Conservation (phyloP, 1,139 yeast species). For the Kodamaea suecica region DNA sequence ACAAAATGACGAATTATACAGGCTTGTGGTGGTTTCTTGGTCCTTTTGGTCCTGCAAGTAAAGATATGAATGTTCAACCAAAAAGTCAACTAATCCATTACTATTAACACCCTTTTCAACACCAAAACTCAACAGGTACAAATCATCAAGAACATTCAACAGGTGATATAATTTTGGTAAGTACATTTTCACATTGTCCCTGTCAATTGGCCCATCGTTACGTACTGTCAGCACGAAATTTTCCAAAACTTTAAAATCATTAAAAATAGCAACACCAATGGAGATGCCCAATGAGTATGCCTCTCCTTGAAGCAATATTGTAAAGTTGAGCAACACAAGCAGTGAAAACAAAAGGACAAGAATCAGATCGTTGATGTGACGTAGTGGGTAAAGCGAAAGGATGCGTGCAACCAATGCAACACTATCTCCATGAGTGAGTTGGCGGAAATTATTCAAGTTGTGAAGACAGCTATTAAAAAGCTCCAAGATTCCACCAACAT, state of each 20-base stretch:
- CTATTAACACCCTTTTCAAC: conserved; percentile 38
- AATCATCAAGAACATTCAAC: conserved; percentile 50
- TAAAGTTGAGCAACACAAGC: conserved; percentile 52
- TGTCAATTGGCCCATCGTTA: conserved; percentile 14
- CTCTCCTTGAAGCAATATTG: conserved; percentile 56
- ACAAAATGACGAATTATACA: too few species aligned
- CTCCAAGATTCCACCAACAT: conserved; percentile 41
- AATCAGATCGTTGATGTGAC: conserved; percentile 27
- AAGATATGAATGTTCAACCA: conserved; percentile 16
- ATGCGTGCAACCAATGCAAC: conserved; percentile 40
- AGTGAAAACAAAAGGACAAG: conserved; percentile 43
- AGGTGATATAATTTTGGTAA: conserved; percentile 51
- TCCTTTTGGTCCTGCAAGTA: conserved; percentile 2
- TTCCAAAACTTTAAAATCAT: conserved; percentile 54
- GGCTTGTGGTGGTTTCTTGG: too few species aligned
- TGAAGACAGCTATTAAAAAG: conserved; percentile 52
- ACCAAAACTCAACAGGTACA: conserved; percentile 59
- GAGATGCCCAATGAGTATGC: conserved; percentile 55
- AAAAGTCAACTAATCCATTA: conserved; percentile 16
- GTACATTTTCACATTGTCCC: conserved; percentile 39
- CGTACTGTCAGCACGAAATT: conserved; percentile 22
- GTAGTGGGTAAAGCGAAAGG: conserved; percentile 44
- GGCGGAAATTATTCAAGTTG: conserved; percentile 41
- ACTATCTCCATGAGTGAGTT: conserved; percentile 27
- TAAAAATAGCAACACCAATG: conserved; percentile 52